Conservation (phyloP, 2,329 filamentous ascomycete species). For the Ceratocystis huliohia region DNA sequence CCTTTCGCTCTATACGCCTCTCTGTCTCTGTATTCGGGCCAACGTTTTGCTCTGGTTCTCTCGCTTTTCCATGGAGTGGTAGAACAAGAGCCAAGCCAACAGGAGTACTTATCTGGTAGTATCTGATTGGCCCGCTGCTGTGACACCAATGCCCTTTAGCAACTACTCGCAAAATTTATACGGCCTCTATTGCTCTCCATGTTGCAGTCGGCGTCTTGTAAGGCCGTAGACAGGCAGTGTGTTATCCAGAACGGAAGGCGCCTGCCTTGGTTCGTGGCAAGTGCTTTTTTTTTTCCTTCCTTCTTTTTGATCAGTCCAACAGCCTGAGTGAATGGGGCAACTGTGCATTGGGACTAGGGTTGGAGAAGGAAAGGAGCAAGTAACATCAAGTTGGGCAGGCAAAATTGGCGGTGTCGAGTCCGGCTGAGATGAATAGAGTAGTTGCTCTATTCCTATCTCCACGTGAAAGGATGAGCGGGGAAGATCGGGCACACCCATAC, state of each 20-base stretch:
- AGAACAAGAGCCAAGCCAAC: not conserved
- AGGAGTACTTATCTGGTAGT: not conserved
- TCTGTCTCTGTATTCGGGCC: conserved; percentile 1
- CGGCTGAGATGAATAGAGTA: not conserved
- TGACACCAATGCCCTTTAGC: not conserved
- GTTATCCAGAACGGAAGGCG: not conserved
- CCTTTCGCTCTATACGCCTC: not conserved
- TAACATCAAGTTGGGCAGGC: not conserved
- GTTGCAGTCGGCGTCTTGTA: not conserved
- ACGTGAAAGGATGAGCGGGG: not conserved
- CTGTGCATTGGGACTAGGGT: not conserved
- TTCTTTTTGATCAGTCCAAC: not conserved
- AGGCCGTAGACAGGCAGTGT: not conserved
- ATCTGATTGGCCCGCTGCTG: not conserved
- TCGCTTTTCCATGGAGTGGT: not conserved
- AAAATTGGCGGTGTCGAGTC: not conserved
- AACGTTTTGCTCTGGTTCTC: not conserved
- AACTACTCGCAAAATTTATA: not conserved
- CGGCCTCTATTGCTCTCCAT: not conserved
- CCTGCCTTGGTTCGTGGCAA: not conserved
- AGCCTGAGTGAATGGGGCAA: not conserved
- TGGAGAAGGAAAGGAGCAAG: not conserved
- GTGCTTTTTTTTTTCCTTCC: not conserved
- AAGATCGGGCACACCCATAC: not conserved
- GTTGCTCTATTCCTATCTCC: not conserved